Conservation (phyloP, 257 asterid species). For the Solanum arcanum region DNA sequence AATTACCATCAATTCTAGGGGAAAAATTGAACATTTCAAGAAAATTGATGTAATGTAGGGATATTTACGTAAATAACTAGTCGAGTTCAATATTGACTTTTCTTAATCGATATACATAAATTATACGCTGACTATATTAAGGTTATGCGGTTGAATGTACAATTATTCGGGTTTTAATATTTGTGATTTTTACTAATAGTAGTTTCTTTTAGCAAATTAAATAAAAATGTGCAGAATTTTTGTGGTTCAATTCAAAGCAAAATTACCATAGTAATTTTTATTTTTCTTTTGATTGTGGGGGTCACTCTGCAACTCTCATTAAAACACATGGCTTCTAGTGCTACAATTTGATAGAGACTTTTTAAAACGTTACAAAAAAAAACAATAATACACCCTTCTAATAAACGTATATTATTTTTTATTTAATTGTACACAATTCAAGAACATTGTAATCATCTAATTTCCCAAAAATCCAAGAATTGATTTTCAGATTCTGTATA, state of each 20-base stretch:
- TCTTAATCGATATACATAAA: background rate
- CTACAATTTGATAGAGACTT: slow-evolving; percentile 30
- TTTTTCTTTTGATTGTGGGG: background rate
- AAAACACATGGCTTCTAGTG: slow-evolving; percentile 42
- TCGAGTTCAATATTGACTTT: background rate
- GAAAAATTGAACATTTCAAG: background rate
- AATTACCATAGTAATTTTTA: slow-evolving; percentile 16
- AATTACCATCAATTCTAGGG: background rate
- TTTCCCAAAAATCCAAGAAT: background rate
- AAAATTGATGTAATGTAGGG: background rate
- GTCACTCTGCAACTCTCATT: slow-evolving; percentile 21
- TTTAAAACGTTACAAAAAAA: background rate
- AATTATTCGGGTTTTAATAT: background rate
- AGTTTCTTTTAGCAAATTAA: background rate
- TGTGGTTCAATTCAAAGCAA: slow-evolving; percentile 15
- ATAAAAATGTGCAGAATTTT: background rate
- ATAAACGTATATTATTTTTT: background rate
- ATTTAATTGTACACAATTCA: background rate
- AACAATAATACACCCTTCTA: background rate
- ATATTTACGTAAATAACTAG: too few relatives aligned
- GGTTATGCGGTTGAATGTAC: background rate
- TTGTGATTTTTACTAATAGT: background rate
- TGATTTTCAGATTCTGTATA: background rate
- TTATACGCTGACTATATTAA: background rate
- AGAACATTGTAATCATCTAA: background rate